Evolutionary conservation across 352 stramenopile genomes (phyloP), one percentile per base, ranked within the genome.

Genomic region (Globisporangium alternatum): DNA sequence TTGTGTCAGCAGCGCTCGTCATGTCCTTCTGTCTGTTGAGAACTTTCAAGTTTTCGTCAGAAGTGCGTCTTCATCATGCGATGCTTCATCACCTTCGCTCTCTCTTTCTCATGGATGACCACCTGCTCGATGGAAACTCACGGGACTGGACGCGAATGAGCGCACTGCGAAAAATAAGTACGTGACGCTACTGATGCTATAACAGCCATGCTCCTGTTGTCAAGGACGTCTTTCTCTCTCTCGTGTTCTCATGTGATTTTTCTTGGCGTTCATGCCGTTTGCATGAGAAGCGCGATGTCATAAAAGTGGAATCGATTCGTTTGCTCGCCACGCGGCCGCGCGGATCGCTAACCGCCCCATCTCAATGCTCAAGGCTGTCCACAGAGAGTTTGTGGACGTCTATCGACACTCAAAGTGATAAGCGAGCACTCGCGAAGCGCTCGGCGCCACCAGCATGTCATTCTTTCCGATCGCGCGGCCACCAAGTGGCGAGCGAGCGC

Each of bases 231-330:
- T 8, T n/a, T 22, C 19, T 44, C 66, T 77, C 71, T 62, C n/a
- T 37, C 33, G 2, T 28, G 10, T 5, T 28, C 3, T 41, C 35
- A 28, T 15, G 13, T 5, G 9, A 30, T 44, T 21, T 41, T 57
- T 44, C 30, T 30, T 43, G 7, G 19, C 30, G 19, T 58, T 17
- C 52, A 58, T 45, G 17, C 19, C 45, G n/a, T 28, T 58, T 28
- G n/a, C 52, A 58, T 58, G 52, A 45, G 31, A 33, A 45, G 31
- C 25, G 25, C n/a, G 19, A 44, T 39, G 63, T 66, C 51, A 75
- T 72, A 70, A 67, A 57, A 53, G 43, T 66, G 35, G 45, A 21
- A 51, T 61, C 47, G 48, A 37, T 65, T 15, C 30, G 47, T 47
- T 56, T 21, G 47, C 13, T 53, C 31, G 21, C 31, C 15, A 19